Percentiles rank a stretch among this genome's conserved stretches.
Conservation (phyloP, 108 stramenopile species). For the Epithemia pelagica region DNA sequence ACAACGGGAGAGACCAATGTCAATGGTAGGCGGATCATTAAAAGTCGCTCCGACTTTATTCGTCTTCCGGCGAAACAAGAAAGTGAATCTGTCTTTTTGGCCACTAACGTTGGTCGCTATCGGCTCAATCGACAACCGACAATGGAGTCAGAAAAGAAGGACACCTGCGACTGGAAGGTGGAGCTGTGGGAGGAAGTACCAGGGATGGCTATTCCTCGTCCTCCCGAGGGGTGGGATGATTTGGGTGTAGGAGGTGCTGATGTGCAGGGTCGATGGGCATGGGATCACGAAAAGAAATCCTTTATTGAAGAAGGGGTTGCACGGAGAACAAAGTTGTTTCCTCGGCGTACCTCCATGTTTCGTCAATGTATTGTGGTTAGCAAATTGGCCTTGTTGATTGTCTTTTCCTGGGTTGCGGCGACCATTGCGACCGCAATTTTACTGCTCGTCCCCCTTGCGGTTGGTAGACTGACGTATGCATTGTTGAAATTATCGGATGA, state of each 20-base stretch:
- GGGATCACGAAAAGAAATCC: slow-evolving; percentile 65
- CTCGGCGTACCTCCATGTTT: slow-evolving; percentile 2
- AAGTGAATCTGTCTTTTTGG: slow-evolving; percentile 28
- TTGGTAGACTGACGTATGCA: slow-evolving; percentile 41
- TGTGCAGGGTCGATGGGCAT: slow-evolving; percentile 84
- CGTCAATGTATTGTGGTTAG: slow-evolving; percentile 5
- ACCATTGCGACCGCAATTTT: slow-evolving; percentile 28
- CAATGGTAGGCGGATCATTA: slow-evolving; percentile 50
- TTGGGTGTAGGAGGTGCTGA: slow-evolving; percentile 75
- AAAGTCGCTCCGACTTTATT: slow-evolving; percentile 10
- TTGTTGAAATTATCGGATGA: slow-evolving; percentile 47
- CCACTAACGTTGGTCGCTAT: slow-evolving; percentile 65
- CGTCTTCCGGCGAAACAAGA: slow-evolving; percentile 16
- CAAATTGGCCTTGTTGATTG: slow-evolving; percentile 39
- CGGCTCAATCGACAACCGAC: slow-evolving; percentile 32
- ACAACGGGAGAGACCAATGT: slow-evolving; percentile 22
- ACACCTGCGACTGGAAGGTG: slow-evolving; percentile 18
- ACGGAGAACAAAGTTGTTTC: slow-evolving; percentile 47
- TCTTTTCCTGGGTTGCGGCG: slow-evolving; percentile 64
- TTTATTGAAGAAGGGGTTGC: slow-evolving; percentile 69
- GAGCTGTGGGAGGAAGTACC: slow-evolving; percentile 62
- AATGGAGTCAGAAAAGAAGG: not conserved
- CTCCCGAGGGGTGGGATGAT: slow-evolving; percentile 90
- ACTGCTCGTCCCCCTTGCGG: slow-evolving; percentile 40
- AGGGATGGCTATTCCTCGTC: slow-evolving; percentile 62